A percentile compares a stretch with the other conserved stretches of the same genome.
Conservation (phyloP, 768 basidiomycete genomes). For the Neoboletus magnificus region DNA sequence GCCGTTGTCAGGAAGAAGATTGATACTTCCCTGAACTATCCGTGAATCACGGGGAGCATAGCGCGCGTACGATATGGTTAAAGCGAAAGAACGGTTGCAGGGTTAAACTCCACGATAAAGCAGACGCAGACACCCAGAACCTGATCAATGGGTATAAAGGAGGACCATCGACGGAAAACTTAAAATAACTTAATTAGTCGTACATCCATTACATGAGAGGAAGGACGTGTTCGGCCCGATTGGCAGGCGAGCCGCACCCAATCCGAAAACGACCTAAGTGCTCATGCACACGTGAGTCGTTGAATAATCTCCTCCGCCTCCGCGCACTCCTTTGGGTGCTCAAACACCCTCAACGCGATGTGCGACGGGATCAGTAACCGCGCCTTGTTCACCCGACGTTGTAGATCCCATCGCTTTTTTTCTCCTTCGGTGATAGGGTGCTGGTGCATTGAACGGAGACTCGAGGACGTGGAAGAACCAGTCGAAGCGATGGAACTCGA, state of each 20-base stretch:
- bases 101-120: not conserved
- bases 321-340: slow-evolving; percentile 63
- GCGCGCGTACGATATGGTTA: not conserved
- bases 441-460: slow-evolving; percentile 6
- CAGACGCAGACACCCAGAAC: not conserved
- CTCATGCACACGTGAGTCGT: not conserved
- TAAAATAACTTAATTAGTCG: not conserved
- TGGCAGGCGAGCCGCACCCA: not conserved
- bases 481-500: slow-evolving; percentile 20
- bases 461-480: slow-evolving; percentile 21
- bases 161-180: not conserved
- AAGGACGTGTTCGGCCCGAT: not conserved
- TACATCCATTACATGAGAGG: not conserved
- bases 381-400: slow-evolving; percentile 62
- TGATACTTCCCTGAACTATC: not conserved
- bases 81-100: not conserved
- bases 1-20: not conserved
- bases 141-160: not conserved
- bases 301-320: slow-evolving; percentile 51
- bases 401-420: slow-evolving; percentile 54
- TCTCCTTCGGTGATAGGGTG: slow-evolving; percentile 48
- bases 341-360: slow-evolving; percentile 63
- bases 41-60: not conserved
- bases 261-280: not conserved
- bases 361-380: slow-evolving; percentile 54